These are phyloP conservation scores for Apiospora malaysiana DNA, from an alignment of 2,329 filamentous ascomycete species.

Conservation along the genomic window DNA sequence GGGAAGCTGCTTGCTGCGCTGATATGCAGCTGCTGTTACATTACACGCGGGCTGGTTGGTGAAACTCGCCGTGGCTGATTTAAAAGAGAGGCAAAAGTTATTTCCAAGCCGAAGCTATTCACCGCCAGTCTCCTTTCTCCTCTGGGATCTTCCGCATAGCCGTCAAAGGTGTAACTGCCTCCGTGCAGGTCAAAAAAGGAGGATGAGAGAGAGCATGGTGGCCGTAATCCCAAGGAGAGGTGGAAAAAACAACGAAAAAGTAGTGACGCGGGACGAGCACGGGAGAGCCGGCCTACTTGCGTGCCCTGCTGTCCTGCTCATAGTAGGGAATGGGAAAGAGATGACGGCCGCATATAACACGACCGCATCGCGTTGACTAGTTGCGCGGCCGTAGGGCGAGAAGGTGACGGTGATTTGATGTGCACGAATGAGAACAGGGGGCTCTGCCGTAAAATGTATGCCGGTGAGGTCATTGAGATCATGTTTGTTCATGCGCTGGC, in stretches of 20 bases:
- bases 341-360: slow-evolving; percentile 16
- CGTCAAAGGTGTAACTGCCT: not conserved
- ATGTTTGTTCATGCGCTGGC: slow-evolving; percentile 9
- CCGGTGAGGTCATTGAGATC: slow-evolving; percentile 1
- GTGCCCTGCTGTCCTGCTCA: not conserved
- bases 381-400: not conserved
- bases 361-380: slow-evolving; percentile 9
- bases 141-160: slow-evolving; percentile 6
- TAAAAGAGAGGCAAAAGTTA: not conserved
- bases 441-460: not conserved
- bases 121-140: slow-evolving; percentile 17
- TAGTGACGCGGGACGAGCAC: slow-evolving; percentile 5
- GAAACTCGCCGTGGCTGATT: slow-evolving; percentile 8
- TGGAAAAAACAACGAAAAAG: not conserved
- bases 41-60: slow-evolving; percentile 2
- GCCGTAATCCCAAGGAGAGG: not conserved
- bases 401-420: not conserved
- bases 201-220: not conserved
- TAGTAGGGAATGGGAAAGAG: not conserved
- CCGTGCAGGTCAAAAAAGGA: not conserved
- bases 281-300: not conserved
- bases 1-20: slow-evolving; percentile 9
- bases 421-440: slow-evolving; percentile 12
- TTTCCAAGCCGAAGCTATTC: not conserved
- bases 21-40: slow-evolving; percentile 15